A percentile compares a stretch with the other conserved stretches of the same genome.
Conservation (phyloP, 257 asterid genomes). For the Apocynum venetum region DNA sequence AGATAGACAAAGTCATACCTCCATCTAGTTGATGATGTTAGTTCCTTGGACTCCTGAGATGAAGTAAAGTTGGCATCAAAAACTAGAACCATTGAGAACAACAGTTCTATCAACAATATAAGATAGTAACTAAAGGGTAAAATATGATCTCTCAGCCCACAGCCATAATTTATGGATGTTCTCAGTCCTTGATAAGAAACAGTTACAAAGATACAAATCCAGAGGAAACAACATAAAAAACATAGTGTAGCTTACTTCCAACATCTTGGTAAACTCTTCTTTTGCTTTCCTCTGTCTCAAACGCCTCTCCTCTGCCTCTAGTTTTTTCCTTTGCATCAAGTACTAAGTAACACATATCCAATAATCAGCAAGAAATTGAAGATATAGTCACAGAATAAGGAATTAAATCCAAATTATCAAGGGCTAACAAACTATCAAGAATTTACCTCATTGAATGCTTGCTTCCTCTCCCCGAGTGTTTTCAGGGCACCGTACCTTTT, state of each 20-base stretch:
- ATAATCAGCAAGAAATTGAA: constrained; percentile 14
- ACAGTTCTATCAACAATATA: neutral
- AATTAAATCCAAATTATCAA: neutral
- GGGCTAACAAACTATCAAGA: neutral
- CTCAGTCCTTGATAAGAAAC: neutral
- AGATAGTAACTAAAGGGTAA: neutral
- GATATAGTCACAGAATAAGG: neutral
- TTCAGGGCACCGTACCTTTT: constrained; percentile 89
- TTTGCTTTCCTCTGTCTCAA: constrained; percentile 87
- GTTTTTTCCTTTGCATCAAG: constrained; percentile 92
- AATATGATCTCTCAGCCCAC: neutral
- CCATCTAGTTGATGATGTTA: constrained; percentile 89
- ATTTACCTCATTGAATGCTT: constrained; percentile 93
- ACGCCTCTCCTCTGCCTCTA: constrained; percentile 97
- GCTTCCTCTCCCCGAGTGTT: constrained; percentile 97
- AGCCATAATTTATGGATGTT: neutral
- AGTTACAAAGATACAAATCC: neutral
- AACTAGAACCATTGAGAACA: neutral
- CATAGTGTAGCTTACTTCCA: constrained; percentile 67
- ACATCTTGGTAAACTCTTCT: constrained; percentile 87
- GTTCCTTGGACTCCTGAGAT: constrained; percentile 82
- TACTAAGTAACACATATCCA: constrained; percentile 37
- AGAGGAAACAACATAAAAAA: neutral
- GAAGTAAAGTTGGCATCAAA: constrained; percentile 13
- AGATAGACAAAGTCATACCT: constrained; percentile 40